These are phyloP conservation scores for Cicer judaicum DNA, from an alignment of 306 rosid species.

Conservation along the genomic window DNA sequence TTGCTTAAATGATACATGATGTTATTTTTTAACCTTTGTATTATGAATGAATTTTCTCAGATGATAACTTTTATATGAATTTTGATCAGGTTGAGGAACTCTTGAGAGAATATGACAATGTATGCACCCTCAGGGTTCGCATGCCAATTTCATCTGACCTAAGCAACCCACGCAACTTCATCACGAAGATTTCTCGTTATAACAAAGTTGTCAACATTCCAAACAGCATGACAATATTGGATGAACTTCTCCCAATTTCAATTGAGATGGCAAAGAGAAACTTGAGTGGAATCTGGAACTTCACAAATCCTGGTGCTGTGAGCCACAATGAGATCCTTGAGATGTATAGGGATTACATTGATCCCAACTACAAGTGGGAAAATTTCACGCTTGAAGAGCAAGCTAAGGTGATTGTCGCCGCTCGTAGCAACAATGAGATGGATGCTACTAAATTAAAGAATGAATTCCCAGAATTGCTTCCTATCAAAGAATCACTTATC, in stretches of 20 bases:
- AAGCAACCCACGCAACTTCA: conserved; percentile 83
- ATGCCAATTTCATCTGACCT: conserved; percentile 91
- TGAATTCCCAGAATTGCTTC: conserved; percentile 86
- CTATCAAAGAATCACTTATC: conserved; percentile 76
- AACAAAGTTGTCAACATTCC: conserved; percentile 87
- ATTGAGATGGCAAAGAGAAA: conserved; percentile 87
- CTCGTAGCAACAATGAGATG: conserved; percentile 93
- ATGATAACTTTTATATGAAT: neutral
- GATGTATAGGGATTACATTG: conserved; percentile 79
- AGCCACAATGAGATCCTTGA: conserved; percentile 87
- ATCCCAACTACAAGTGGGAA: conserved; percentile 61
- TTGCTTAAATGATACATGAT: neutral
- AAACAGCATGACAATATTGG: conserved; percentile 86
- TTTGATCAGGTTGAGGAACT: conserved; percentile 83
- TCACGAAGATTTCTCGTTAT: conserved; percentile 85
- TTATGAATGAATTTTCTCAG: conserved; percentile 15
- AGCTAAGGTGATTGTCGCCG: conserved; percentile 86
- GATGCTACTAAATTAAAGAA: conserved; percentile 74
- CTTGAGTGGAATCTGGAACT: conserved; percentile 86
- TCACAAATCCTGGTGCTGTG: conserved; percentile 86
- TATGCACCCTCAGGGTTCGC: conserved; percentile 86
- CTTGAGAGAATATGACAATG: conserved; percentile 78
- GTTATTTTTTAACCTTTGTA: neutral
- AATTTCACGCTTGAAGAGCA: conserved; percentile 88
- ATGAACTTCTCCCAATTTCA: conserved; percentile 81